These are phyloP conservation scores for Aspergillus persii DNA, from an alignment of 2,329 filamentous ascomycete genomes.

Conservation along the genomic window DNA sequence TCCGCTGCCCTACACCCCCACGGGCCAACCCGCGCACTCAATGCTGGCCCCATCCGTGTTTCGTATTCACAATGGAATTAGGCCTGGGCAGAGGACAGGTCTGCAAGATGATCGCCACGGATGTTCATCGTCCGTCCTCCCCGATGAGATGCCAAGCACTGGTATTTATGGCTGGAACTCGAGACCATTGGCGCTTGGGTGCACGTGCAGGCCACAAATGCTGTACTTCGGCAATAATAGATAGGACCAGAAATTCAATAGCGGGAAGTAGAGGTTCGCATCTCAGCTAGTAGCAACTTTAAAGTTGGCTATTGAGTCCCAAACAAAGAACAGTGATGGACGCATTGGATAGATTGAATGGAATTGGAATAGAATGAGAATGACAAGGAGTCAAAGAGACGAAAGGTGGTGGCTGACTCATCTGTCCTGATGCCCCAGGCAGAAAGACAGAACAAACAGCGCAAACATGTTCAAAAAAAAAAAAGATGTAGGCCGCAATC, in stretches of 20 bases:
- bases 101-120: neutral
- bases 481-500: neutral
- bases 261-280: too few relatives aligned
- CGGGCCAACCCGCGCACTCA: neutral
- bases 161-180: neutral
- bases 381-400: too few relatives aligned
- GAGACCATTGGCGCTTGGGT: neutral
- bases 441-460: slow-evolving; percentile 1
- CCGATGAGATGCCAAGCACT: too few relatives aligned
- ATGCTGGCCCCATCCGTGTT: neutral
- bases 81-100: too few relatives aligned
- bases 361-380: too few relatives aligned
- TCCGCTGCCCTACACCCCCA: neutral
- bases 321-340: too few relatives aligned
- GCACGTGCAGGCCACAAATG: neutral
- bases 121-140: neutral
- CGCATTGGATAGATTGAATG: too few relatives aligned
- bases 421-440: neutral
- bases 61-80: neutral
- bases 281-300: too few relatives aligned
- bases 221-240: too few relatives aligned
- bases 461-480: slow-evolving; percentile 12
- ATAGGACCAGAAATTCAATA: too few relatives aligned
- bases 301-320: too few relatives aligned
- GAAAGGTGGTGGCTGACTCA: too few relatives aligned